A percentile compares a stretch with the other conserved stretches of the same genome.
Conservation (phyloP, 108 stramenopile genomes). For the Cyclotella atomus region DNA sequence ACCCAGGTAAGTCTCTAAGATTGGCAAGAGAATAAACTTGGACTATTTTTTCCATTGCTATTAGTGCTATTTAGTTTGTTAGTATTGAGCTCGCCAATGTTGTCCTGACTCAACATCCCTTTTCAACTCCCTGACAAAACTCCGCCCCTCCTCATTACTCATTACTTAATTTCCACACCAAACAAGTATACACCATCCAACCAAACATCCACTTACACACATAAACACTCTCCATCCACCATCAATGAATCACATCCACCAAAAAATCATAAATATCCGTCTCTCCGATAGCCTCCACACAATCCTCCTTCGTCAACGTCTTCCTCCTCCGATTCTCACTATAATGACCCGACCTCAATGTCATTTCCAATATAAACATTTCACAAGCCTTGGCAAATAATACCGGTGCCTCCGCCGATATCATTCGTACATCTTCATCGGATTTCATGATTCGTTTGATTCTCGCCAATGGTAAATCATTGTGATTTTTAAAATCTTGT, state of each 20-base stretch:
- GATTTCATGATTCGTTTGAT: conserved; percentile 99
- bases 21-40: no score
- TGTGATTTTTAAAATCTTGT: conserved; percentile 92
- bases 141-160: no score
- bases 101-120: no score
- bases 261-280: conserved; percentile 91
- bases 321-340: conserved; percentile 80
- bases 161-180: no score
- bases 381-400: conserved; percentile 99
- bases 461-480: conserved; percentile 93
- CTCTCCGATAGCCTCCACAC: conserved; percentile 83
- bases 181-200: background rate
- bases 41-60: no score
- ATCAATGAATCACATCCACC: conserved; percentile 84
- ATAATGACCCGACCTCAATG: conserved; percentile 88
- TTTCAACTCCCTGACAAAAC: no score
- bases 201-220: background rate
- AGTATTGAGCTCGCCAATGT: no score
- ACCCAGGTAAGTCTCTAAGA: no score
- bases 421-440: conserved; percentile 97
- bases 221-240: background rate
- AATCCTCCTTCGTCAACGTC: conserved; percentile 90
- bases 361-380: conserved; percentile 97
- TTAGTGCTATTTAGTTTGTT: no score
- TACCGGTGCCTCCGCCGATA: conserved; percentile 97